Percentiles rank a stretch among this genome's conserved stretches.
Conservation (phyloP, 495 filamentous ascomycete species). For the Beverwykella pulmonaria region DNA sequence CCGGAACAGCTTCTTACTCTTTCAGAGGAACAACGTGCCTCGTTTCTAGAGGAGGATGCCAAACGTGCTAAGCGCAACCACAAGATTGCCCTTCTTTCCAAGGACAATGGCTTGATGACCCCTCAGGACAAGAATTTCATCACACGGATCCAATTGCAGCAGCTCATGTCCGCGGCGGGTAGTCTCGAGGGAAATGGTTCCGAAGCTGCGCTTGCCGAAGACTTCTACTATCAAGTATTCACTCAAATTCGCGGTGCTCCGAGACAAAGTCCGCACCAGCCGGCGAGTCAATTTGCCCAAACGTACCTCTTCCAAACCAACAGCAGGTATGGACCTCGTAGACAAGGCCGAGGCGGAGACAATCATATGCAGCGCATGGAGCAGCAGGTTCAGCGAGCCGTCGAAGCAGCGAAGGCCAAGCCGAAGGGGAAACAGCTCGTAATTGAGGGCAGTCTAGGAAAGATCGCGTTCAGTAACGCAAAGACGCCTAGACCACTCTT, state of each 20-base stretch:
- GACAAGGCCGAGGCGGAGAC: conserved; percentile 76
- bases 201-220: conserved; percentile 79
- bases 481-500: conserved; percentile 93
- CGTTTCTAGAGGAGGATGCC: conserved; percentile 85
- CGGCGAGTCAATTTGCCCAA: conserved; percentile 92
- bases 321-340: conserved; percentile 65
- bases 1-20: conserved; percentile 75
- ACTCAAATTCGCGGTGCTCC: conserved; percentile 88
- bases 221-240: conserved; percentile 99
- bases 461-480: conserved; percentile 98
- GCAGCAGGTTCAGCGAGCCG: conserved; percentile 95
- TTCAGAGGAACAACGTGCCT: conserved; percentile 74
- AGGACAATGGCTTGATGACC: conserved; percentile 97
- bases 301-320: conserved; percentile 96
- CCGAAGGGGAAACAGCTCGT: conserved; percentile 98
- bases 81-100: conserved; percentile 92
- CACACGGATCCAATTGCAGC: conserved; percentile 94
- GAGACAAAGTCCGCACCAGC: conserved; percentile 84
- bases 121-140: conserved; percentile 99
- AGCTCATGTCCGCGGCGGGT: conserved; percentile 88
- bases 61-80: conserved; percentile 96
- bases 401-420: conserved; percentile 93
- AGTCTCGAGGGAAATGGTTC: conserved; percentile 77
- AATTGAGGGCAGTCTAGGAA: conserved; percentile 95
- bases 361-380: conserved; percentile 99